phyloP scores from a whole-genome alignment of 2,329 filamentous ascomycete genomes.

The Chaetomiaceae sp. region DNA sequence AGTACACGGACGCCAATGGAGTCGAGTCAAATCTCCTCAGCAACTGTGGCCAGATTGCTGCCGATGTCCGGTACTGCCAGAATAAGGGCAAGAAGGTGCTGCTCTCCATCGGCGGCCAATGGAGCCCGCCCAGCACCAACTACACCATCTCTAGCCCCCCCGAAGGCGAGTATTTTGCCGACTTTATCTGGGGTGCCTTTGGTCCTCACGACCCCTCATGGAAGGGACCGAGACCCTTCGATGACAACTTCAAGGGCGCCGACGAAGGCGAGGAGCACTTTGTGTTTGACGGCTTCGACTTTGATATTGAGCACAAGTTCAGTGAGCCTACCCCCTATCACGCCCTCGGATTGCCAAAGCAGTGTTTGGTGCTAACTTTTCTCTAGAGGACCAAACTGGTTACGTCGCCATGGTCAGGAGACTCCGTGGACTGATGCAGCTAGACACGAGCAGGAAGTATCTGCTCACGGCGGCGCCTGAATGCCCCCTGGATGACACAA shows the following conservation, averaged over 20 bases:
- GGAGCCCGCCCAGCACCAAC: slow-evolving; percentile 26
- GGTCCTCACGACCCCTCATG: slow-evolving; percentile 32
- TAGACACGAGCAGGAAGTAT: slow-evolving; percentile 29
- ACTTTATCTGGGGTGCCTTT: slow-evolving; percentile 37
- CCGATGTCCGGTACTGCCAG: slow-evolving; percentile 47
- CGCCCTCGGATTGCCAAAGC: background rate
- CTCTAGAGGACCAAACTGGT: slow-evolving; percentile 24
- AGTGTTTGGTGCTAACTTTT: slow-evolving; percentile 7
- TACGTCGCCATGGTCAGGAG: slow-evolving; percentile 30
- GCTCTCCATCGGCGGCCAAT: slow-evolving; percentile 58
- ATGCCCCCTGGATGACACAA: slow-evolving; percentile 36
- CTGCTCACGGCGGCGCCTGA: slow-evolving; percentile 47
- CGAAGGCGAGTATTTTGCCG: slow-evolving; percentile 34
- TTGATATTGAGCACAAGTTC: slow-evolving; percentile 42
- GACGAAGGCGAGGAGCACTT: slow-evolving; percentile 28
- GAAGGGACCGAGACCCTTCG: slow-evolving; percentile 41
- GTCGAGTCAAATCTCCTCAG: slow-evolving; percentile 32
- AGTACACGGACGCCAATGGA: slow-evolving; percentile 30
- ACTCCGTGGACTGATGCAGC: slow-evolving; percentile 21
- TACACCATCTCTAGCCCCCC: slow-evolving; percentile 33
- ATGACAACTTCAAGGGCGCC: slow-evolving; percentile 26
- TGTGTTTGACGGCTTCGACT: slow-evolving; percentile 50
- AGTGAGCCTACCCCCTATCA: slow-evolving; percentile 7
- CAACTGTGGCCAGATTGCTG: slow-evolving; percentile 33
- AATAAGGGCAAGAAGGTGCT: slow-evolving; percentile 57